A percentile compares a stretch with the other conserved stretches of the same genome.
These are phyloP conservation scores for Hemisphaericaspora lyxosophila DNA, from an alignment of 1,139 yeast species.

Conservation along the genomic window DNA sequence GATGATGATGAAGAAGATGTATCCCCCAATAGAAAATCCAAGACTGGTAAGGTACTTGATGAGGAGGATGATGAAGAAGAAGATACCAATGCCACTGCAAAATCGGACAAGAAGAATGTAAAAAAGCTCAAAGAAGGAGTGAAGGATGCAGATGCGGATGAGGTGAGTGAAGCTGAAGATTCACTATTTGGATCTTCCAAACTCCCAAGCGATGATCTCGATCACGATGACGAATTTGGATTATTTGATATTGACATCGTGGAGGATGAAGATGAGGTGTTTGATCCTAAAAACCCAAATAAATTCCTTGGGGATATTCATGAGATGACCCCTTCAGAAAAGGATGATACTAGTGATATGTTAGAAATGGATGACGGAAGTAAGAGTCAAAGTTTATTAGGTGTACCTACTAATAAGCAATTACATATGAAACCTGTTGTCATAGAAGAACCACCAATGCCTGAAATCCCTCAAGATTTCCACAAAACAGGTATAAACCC, in stretches of 20 bases:
- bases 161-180: too few relatives aligned
- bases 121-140: too few relatives aligned
- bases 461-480: slow-evolving; percentile 19
- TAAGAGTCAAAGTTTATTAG: slow-evolving; percentile 2
- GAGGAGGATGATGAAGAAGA: background rate
- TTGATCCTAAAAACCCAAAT: slow-evolving; percentile 17
- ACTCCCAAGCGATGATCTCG: background rate
- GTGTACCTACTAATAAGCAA: slow-evolving; percentile 8
- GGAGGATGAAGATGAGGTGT: slow-evolving; percentile 1
- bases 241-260: slow-evolving; percentile 3
- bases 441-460: slow-evolving; percentile 17
- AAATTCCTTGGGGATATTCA: slow-evolving; percentile 26
- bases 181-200: too few relatives aligned
- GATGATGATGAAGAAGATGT: background rate
- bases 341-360: slow-evolving; percentile 16
- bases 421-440: slow-evolving; percentile 16
- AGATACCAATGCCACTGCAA: too few relatives aligned
- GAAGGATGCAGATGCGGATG: too few relatives aligned
- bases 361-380: slow-evolving; percentile 8
- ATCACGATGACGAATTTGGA: slow-evolving; percentile 5
- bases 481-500: slow-evolving; percentile 15
- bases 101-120: too few relatives aligned
- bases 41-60: background rate
- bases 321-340: slow-evolving; percentile 20
- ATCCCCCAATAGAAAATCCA: background rate